Conservation (phyloP, 2,329 filamentous ascomycete species). For the Fusarium sp. region DNA sequence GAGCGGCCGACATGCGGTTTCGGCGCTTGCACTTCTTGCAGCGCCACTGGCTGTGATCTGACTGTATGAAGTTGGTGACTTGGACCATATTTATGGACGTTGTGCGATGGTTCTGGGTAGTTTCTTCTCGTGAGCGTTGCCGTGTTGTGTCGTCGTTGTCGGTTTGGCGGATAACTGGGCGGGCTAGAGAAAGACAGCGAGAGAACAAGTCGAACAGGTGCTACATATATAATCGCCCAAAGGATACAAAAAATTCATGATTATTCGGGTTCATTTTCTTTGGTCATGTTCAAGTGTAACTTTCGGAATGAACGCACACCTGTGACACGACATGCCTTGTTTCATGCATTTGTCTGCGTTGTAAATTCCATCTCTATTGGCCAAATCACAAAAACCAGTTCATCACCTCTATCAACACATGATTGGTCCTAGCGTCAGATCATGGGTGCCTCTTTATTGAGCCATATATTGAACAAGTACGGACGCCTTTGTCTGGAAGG, state of each 20-base stretch:
- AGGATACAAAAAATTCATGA: background rate
- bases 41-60: background rate
- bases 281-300: background rate
- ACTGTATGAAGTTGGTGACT: background rate
- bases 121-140: background rate
- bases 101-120: background rate
- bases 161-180: background rate
- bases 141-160: background rate
- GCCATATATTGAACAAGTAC: background rate
- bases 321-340: background rate
- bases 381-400: background rate
- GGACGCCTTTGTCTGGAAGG: background rate
- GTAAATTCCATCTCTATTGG: background rate
- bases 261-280: background rate
- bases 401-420: background rate
- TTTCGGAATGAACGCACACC: background rate
- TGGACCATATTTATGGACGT: background rate
- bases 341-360: background rate
- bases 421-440: background rate
- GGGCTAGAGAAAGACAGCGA: background rate
- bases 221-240: background rate
- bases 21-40: background rate
- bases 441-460: background rate
- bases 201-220: background rate
- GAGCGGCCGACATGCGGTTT: background rate